Percentiles rank a stretch among this genome's conserved stretches.
phyloP scores from a whole-genome alignment of 495 filamentous ascomycete species.

The Daldinia decipiens region DNA sequence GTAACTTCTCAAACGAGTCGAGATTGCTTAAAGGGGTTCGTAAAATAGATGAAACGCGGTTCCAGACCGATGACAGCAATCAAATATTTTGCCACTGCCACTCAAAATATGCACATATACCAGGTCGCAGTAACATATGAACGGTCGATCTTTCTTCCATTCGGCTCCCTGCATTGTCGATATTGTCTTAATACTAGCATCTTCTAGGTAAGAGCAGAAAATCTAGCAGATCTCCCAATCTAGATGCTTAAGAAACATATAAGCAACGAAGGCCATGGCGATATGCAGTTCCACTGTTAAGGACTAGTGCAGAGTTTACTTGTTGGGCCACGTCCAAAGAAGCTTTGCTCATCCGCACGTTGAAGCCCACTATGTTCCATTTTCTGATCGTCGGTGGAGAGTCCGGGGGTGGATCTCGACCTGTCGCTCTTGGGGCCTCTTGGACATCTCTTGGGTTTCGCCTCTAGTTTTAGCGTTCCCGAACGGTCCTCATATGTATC shows the following conservation, averaged over 20 bases:
- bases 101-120: constrained; percentile 8
- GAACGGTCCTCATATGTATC: background rate
- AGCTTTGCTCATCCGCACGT: constrained; percentile 27
- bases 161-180: constrained; percentile 17
- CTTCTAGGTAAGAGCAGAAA: constrained; percentile 1
- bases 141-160: constrained; percentile 35
- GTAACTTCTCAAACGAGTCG: background rate
- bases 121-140: background rate
- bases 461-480: background rate
- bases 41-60: constrained; percentile 29
- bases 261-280: background rate
- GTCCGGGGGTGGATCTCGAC: constrained; percentile 36
- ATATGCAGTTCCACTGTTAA: background rate
- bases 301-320: background rate
- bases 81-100: constrained; percentile 32
- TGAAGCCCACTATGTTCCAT: constrained; percentile 22
- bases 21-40: constrained; percentile 3
- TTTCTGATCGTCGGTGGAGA: constrained; percentile 21
- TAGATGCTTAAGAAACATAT: background rate
- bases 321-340: constrained; percentile 26
- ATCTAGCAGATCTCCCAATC: constrained; percentile 7
- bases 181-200: constrained; percentile 2
- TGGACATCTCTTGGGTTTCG: constrained; percentile 25
- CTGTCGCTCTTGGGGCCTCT: constrained; percentile 16
- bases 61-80: constrained; percentile 22